Percentiles rank a stretch among this genome's conserved stretches.
These are phyloP conservation scores for Circinella umbellata DNA, from an alignment of 371 early-diverging fungal species.

Conservation along the genomic window DNA sequence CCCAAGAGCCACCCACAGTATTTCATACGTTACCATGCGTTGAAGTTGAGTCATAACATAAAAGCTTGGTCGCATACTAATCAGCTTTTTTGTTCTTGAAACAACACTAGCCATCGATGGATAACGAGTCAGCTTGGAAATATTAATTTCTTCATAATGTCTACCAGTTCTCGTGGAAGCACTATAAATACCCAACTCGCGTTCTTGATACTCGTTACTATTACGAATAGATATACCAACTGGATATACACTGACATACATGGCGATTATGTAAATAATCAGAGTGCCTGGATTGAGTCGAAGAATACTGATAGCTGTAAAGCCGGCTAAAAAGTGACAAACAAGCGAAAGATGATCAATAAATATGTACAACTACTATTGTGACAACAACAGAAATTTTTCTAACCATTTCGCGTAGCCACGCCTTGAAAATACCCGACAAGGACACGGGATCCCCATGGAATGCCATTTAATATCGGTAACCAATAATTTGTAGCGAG, in stretches of 20 bases:
- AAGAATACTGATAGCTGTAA: slow-evolving; percentile 39
- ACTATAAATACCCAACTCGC: slow-evolving; percentile 28
- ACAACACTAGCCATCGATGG: slow-evolving; percentile 19
- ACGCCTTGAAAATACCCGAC: slow-evolving; percentile 48
- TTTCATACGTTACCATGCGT: slow-evolving; percentile 23
- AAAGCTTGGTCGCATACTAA: slow-evolving; percentile 21
- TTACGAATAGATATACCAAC: slow-evolving; percentile 53
- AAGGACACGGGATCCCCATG: slow-evolving; percentile 38
- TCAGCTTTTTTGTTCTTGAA: slow-evolving; percentile 10
- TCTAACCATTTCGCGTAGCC: slow-evolving; percentile 42
- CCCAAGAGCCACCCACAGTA: slow-evolving; percentile 22
- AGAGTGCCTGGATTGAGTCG: slow-evolving; percentile 46
- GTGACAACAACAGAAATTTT: no score
- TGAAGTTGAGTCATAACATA: slow-evolving; percentile 31
- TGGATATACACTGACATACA: slow-evolving; percentile 56
- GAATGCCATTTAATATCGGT: slow-evolving; percentile 34
- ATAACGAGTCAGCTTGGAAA: slow-evolving; percentile 9
- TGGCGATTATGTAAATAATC: slow-evolving; percentile 47
- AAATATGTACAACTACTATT: no score
- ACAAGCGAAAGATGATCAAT: no score
- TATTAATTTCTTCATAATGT: background rate
- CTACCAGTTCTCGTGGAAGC: slow-evolving; percentile 5
- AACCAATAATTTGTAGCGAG: slow-evolving; percentile 42
- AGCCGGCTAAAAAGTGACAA: slow-evolving; percentile 35
- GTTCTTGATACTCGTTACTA: slow-evolving; percentile 51